These are phyloP conservation scores for Hyaloperonospora brassicae DNA, from an alignment of 352 stramenopile species.

Conservation along the genomic window DNA sequence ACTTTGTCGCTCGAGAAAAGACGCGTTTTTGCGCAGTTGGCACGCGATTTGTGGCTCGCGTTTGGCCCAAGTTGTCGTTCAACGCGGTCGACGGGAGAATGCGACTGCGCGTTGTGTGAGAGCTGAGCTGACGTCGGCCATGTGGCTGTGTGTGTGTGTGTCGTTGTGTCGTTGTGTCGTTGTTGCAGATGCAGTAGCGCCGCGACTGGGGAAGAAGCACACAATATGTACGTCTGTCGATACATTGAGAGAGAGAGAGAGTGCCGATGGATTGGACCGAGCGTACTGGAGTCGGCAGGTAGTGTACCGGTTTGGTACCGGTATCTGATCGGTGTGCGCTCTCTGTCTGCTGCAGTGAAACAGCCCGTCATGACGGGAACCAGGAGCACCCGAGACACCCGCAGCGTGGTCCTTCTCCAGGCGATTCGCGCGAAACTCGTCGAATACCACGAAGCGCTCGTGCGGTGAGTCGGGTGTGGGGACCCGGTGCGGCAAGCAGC, in stretches of 20 bases:
- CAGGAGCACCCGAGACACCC: conserved; percentile 31
- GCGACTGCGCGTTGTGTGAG: not conserved
- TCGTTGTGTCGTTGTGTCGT: too few species aligned
- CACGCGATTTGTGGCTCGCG: conserved; percentile 11
- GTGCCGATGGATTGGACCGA: too few species aligned
- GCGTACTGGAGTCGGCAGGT: too few species aligned
- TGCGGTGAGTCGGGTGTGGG: conserved; percentile 37
- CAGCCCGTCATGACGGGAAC: conserved; percentile 50
- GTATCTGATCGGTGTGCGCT: conserved; percentile 13
- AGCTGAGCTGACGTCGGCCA: conserved; percentile 15
- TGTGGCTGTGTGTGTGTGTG: conserved; percentile 17
- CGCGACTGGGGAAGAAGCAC: conserved; percentile 16
- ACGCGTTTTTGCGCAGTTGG: conserved; percentile 20
- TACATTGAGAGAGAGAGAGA: too few species aligned
- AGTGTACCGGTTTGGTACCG: conserved; percentile 9
- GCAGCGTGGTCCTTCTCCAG: conserved; percentile 35
- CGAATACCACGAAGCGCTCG: conserved; percentile 62
- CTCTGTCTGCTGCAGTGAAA: conserved; percentile 20
- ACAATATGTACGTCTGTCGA: conserved; percentile 29
- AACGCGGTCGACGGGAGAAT: conserved; percentile 9
- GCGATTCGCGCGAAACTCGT: conserved; percentile 57
- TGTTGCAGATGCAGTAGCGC: conserved; percentile 33
- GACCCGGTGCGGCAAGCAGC: not conserved
- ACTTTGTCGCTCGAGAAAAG: conserved; percentile 9
- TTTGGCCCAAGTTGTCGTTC: conserved; percentile 7